Evolutionary conservation across 2,329 filamentous ascomycete genomes (phyloP), one percentile per base, ranked within the genome.

Genomic region (Fusarium sp.): DNA sequence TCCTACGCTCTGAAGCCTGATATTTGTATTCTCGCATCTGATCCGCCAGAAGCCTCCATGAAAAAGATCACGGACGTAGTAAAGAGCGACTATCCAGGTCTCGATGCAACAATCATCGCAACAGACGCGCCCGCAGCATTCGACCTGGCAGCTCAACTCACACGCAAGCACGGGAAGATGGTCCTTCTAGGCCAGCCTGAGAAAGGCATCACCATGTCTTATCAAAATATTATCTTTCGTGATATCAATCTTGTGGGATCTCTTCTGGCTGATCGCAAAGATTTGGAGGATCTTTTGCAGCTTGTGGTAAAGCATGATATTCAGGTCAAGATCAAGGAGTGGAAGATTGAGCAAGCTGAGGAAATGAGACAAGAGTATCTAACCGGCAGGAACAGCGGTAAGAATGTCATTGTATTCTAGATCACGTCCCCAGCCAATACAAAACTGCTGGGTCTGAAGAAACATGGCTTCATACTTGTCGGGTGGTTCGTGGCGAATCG

Each of bases 141-240:
- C 6, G 62, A 57, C 0, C 11, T 65, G 2, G 58, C 58, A 1
- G 58, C 58, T 0, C 46, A 47, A 5, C 10, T 63, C 1, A 58
- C 62, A 11, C 58, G 52, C 8, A 65, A 65, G 8, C 62, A 64
- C 8, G 41, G 59, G 9, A 65, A 59, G 2, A 64, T 64, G 46
- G 52, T 65, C 3, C 53, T 50, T 2, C 28, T 65, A 0, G 62
- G 53, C 5, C 62, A 65, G 3, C 59, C 62, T 9, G 62, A 64
- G 2, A 44, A 53, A 1, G 46, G 53, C 7, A 59, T 59, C 3
- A 50, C 52, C 0, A 2, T 65, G 4, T 53, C 62, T 5, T 53
- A 65, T 15, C 46, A 42, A 2, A 58, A 64, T 3, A n/a, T 41
- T 1, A 64, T 65, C 1, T 65, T 58, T 3, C 18, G 53, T 0